Percentiles rank a stretch among this genome's conserved stretches.
These are phyloP conservation scores for Acer negundo DNA, from an alignment of 345 rosid genomes.

Conservation along the genomic window DNA sequence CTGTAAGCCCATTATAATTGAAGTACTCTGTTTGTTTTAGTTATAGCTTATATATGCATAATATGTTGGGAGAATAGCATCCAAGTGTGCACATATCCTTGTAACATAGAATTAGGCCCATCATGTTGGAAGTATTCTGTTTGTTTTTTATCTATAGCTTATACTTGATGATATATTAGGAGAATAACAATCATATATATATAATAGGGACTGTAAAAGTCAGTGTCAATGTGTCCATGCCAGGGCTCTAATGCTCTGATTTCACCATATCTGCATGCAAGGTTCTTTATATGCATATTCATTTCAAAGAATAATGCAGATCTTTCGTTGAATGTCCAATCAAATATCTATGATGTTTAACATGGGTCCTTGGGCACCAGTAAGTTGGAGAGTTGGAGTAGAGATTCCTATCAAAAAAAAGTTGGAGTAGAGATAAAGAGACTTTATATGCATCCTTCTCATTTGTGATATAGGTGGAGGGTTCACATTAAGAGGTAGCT, in stretches of 20 bases:
- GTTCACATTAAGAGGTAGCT: not conserved
- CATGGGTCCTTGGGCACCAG: not conserved
- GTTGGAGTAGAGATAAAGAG: not conserved
- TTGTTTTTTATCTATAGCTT: not conserved
- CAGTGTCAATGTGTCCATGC: not conserved
- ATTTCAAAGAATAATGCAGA: not conserved
- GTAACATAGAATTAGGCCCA: conserved; percentile 74
- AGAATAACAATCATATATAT: not conserved
- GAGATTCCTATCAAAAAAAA: no score
- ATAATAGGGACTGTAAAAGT: not conserved
- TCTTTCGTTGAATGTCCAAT: not conserved
- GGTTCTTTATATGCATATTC: not conserved
- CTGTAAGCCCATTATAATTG: conserved; percentile 52
- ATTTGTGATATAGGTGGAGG: not conserved
- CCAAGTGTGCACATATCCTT: conserved; percentile 55
- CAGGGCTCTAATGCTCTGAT: not conserved
- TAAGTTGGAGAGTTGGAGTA: not conserved
- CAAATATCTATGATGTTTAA: conserved; percentile 1
- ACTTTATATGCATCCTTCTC: not conserved
- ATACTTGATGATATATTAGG: not conserved
- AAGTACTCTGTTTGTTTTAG: conserved; percentile 6
- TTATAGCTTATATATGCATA: not conserved
- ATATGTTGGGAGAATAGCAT: not conserved
- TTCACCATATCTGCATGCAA: not conserved
- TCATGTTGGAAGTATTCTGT: conserved; percentile 10